Base-by-base conservation (phyloP, 176 grass and related monocot species). In the Aegilops speltoides region DNA sequence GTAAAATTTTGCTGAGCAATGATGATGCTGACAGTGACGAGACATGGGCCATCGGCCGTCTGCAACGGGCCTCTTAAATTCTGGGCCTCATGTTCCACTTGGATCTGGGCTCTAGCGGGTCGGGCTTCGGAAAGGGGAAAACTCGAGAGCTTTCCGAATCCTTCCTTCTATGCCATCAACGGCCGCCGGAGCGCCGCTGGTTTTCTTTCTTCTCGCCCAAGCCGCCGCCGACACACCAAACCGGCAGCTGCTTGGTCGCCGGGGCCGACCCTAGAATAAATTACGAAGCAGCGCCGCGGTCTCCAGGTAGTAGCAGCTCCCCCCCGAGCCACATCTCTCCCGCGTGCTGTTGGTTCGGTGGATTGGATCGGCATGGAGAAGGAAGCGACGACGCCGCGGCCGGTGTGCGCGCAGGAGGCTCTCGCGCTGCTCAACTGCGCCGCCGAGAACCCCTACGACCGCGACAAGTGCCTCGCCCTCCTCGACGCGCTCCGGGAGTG, bases 361-460 rank as follows among this genome's bases (percentile, higher is more conserved):
- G 79, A 26, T 88, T n/a, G 71, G 79, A 73, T 89, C 79, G 31
- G 26, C 67, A 89, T 76, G 80, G 84, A 50, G 41, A 45, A 31
- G 74, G 87, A 33, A 70, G 78, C 77, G 61, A 50, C 78, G 91
- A 93, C 88, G 80, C 64, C 93, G 50, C 71, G 79, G 82, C 91
- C 93, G 32, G 90, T 89, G 56, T 98, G 97, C 85, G 89, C 94
- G 34, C 80, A 88, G 85, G 94, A 98, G 81, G 92, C 92, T 73
- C 87, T 98, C 70, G 94, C 76, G 80, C 90, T 98, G 68, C 97
- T 98, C 73, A 98, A 98, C 87, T 98, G 97, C 88, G 64, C 88
- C 50, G 83, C 87, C 12, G 85, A 84, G 36, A 59, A 40, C 26
- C 87, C 88, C 54, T 98, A 94, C 90, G 92, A 96, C 74, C 93